Evolutionary conservation across 2,329 filamentous ascomycete genomes (phyloP).

Genomic region (Cercospora sp.): DNA sequence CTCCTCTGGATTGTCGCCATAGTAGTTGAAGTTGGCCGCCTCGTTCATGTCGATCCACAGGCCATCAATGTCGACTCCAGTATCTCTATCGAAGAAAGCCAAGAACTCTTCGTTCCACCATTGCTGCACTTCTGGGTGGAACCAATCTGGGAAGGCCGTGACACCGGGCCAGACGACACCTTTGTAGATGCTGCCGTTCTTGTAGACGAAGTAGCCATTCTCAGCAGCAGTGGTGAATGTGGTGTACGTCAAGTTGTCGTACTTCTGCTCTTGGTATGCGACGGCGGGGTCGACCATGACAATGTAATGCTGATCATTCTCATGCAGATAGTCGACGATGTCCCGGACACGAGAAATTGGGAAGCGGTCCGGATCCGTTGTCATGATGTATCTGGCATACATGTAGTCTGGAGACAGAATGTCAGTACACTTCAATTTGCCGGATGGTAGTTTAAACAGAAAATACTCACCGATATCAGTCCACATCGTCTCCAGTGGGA

Average conservation of each 20-base stretch:
- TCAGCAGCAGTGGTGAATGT: constrained; percentile 63
- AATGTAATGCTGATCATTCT: constrained; percentile 38
- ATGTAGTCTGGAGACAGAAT: constrained; percentile 30
- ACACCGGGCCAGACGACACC: constrained; percentile 77
- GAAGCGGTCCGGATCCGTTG: constrained; percentile 64
- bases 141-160: constrained; percentile 63
- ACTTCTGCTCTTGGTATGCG: constrained; percentile 40
- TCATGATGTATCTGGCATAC: constrained; percentile 58
- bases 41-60: constrained; percentile 70
- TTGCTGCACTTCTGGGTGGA: constrained; percentile 60
- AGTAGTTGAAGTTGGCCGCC: constrained; percentile 49
- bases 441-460: too few relatives aligned
- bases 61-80: constrained; percentile 72
- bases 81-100: constrained; percentile 62
- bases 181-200: constrained; percentile 54
- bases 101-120: constrained; percentile 71
- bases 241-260: constrained; percentile 40
- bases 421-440: not conserved
- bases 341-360: constrained; percentile 63
- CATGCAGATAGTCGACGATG: constrained; percentile 58
- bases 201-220: constrained; percentile 57
- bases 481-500: constrained; percentile 73
- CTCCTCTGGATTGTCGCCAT: constrained; percentile 41
- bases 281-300: constrained; percentile 76
- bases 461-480: constrained; percentile 48